Percentiles rank a stretch among this genome's conserved stretches.
Evolutionary conservation across 2,329 filamentous ascomycete genomes (phyloP).

Genomic region (Passalora sequoiae): DNA sequence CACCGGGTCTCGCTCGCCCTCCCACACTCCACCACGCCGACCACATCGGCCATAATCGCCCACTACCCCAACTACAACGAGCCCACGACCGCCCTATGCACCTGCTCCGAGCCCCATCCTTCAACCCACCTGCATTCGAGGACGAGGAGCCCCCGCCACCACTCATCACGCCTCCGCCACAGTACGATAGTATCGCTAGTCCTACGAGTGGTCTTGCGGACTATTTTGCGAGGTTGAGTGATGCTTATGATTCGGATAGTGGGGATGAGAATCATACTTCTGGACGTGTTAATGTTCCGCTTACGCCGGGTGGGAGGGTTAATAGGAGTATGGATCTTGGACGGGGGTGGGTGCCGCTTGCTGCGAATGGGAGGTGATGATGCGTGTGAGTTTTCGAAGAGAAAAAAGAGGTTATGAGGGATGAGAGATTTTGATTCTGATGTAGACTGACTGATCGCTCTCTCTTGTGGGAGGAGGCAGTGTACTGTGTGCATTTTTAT

Average conservation of each 20-base stretch:
- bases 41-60: constrained; percentile 31
- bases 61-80: constrained; percentile 17
- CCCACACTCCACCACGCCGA: constrained; percentile 38
- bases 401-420: too few relatives aligned
- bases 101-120: constrained; percentile 74
- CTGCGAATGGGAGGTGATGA: constrained; percentile 18
- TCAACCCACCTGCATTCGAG: constrained; percentile 81
- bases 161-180: constrained; percentile 73
- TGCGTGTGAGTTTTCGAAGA: neutral
- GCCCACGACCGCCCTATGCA: constrained; percentile 66
- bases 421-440: too few relatives aligned
- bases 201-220: constrained; percentile 69
- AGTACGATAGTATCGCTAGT: constrained; percentile 74
- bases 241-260: constrained; percentile 50
- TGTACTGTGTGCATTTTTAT: too few relatives aligned
- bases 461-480: too few relatives aligned
- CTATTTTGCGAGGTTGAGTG: constrained; percentile 76
- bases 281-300: constrained; percentile 51
- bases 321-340: constrained; percentile 60
- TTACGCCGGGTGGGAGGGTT: constrained; percentile 59
- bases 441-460: too few relatives aligned
- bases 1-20: constrained; percentile 50
- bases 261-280: constrained; percentile 19
- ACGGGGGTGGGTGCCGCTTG: constrained; percentile 47
- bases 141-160: constrained; percentile 72